Conservation (phyloP, 345 rosid species). For the Eucalyptus lansdowneana region DNA sequence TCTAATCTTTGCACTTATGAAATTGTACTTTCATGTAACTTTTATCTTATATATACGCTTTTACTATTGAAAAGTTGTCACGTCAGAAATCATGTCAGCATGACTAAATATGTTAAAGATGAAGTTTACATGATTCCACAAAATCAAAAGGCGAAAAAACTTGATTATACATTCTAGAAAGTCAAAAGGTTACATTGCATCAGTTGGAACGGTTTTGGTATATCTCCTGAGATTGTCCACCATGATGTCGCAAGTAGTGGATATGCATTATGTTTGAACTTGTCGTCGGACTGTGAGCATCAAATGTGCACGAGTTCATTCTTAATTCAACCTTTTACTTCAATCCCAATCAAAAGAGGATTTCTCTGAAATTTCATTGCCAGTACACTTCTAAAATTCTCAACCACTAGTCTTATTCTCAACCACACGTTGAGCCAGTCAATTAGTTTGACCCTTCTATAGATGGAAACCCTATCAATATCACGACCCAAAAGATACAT, state of each 20-base stretch:
- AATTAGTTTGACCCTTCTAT: neutral
- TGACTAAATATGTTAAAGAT: neutral
- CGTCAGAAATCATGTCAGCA: neutral
- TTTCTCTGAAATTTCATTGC: neutral
- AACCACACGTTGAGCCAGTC: neutral
- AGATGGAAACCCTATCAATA: neutral
- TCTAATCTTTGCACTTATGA: neutral
- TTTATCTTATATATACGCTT: neutral
- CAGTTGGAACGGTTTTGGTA: neutral
- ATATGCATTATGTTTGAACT: neutral
- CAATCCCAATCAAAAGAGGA: neutral
- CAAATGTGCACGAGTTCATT: neutral
- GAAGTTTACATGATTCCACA: neutral
- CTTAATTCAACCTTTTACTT: neutral
- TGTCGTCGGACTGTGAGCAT: neutral
- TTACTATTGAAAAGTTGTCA: neutral
- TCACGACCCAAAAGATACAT: neutral
- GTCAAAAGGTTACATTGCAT: neutral
- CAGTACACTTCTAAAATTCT: neutral
- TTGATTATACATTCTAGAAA: neutral
- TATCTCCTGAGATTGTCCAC: neutral
- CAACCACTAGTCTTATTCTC: neutral
- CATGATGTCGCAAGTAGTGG: neutral
- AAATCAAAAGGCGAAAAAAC: neutral
- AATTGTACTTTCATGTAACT: neutral